phyloP scores from a whole-genome alignment of 1,284 basidiomycete genomes.

The Trichosporon inkin region DNA sequence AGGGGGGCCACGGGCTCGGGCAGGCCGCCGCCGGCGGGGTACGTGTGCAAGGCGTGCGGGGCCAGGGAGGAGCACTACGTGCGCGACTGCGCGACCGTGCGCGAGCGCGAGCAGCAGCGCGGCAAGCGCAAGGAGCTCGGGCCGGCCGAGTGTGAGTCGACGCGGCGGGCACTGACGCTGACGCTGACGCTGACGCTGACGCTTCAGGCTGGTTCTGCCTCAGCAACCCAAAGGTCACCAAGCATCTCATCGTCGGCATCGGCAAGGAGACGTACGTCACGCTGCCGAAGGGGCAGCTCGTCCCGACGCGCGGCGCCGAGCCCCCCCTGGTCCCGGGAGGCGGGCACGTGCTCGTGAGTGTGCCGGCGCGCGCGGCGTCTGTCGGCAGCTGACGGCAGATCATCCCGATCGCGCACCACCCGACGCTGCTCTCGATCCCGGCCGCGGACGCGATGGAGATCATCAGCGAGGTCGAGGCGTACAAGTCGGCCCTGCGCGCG shows the following conservation, averaged over 20 bases:
- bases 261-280: constrained; percentile 89
- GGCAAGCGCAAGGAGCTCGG: constrained; percentile 53
- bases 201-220: constrained; percentile 84
- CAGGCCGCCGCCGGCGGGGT: constrained; percentile 64
- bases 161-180: too few relatives aligned
- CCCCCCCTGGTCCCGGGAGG: constrained; percentile 76
- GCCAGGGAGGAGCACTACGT: constrained; percentile 70
- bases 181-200: too few relatives aligned
- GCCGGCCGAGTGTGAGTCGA: constrained; percentile 56
- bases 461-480: constrained; percentile 72
- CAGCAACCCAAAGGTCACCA: constrained; percentile 81
- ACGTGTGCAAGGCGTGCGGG: constrained; percentile 81
- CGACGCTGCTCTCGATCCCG: constrained; percentile 65
- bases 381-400: constrained; percentile 54
- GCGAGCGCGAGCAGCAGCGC: constrained; percentile 51
- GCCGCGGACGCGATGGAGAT: constrained; percentile 69
- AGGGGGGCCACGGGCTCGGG: constrained; percentile 52
- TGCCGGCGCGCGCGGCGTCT: too few relatives aligned
- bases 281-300: constrained; percentile 85
- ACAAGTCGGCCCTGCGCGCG: constrained; percentile 67
- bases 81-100: constrained; percentile 73
- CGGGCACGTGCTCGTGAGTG: constrained; percentile 72
- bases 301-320: constrained; percentile 60
- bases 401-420: constrained; percentile 71
- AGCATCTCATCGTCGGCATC: constrained; percentile 89